Evolutionary conservation across 352 stramenopile species (phyloP), one percentile per base, ranked within the genome.

Genomic region (Globisporangium acanthophoron): DNA sequence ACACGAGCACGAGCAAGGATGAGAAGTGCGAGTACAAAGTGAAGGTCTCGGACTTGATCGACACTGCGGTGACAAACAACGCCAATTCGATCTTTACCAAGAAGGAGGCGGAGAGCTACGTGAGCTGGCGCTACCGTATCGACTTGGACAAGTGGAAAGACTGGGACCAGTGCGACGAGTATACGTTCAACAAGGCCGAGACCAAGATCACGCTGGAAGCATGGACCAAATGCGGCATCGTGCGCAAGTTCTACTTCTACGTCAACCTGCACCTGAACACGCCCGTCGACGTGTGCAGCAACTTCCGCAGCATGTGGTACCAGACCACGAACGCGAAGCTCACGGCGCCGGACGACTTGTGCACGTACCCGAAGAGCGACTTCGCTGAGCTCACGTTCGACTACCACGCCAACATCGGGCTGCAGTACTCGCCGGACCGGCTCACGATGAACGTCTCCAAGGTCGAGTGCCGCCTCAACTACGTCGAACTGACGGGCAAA

Each of bases 241-340:
- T 82, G 3, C 59, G 67, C 15, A 62, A 61, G 24, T 76, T 75
- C 54, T 67, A 64, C 37, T 86, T 85, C 62, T 69, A 77, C 53
- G 72, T 90, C 5, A 62, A 74, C 45, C 56, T 88, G 24, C 78
- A 88, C 49, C 53, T 80, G 27, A 73, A 74, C 59, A 78, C 70
- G 33, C 53, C 54, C 31, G 65, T 83, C 53, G 54, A 67, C 7
- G 71, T 89, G 18, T 85, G 75, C 52, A 72, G 81, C 24, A 62
- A 74, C 29, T 86, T 87, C 48, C 62, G 65, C 39, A 58, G 63
- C n/a, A 85, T 89, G 79, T 89, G 76, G 76, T 89, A 89, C 61
- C 74, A 89, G 62, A 62, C 66, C 9, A 65, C 64, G 20, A 60
- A 71, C 20, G 63, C 61, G 12, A 63, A 61, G 37, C 61, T 74